Conservation (phyloP, 2,329 filamentous ascomycete genomes). For the Sphaerostilbella broomeana region DNA sequence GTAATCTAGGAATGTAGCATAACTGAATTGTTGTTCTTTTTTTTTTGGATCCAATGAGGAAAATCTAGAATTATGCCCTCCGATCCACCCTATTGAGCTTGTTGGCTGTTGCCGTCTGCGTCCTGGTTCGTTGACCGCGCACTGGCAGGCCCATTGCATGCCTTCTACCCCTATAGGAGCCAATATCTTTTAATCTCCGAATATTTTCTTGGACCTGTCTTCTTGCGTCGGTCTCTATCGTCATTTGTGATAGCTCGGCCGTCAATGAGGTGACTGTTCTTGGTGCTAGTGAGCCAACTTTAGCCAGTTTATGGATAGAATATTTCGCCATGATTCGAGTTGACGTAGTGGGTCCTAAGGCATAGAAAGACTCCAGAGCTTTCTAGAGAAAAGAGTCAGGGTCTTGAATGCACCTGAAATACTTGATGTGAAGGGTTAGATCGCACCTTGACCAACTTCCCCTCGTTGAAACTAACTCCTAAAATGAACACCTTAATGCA, state of each 20-base stretch:
- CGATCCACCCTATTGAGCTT: slow-evolving; percentile 54
- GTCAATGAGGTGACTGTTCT: slow-evolving; percentile 77
- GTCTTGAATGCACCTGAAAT: too few relatives aligned
- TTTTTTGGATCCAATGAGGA: too few relatives aligned
- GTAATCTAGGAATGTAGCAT: too few relatives aligned
- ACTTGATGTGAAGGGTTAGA: too few relatives aligned
- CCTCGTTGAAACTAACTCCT: slow-evolving; percentile 78
- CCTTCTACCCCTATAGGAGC: slow-evolving; percentile 77
- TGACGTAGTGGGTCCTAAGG: slow-evolving; percentile 65
- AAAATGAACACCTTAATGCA: slow-evolving; percentile 68
- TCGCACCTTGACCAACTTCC: slow-evolving; percentile 71
- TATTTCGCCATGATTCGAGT: slow-evolving; percentile 78
- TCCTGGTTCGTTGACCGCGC: slow-evolving; percentile 81
- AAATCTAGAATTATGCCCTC: slow-evolving; percentile 22
- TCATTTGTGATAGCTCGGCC: slow-evolving; percentile 82
- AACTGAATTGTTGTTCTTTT: too few relatives aligned
- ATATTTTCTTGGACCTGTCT: slow-evolving; percentile 80
- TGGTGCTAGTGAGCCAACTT: slow-evolving; percentile 65
- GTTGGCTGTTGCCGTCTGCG: slow-evolving; percentile 56
- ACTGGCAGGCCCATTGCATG: slow-evolving; percentile 93
- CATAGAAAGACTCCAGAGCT: slow-evolving; percentile 80
- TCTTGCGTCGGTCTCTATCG: slow-evolving; percentile 82
- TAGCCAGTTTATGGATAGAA: slow-evolving; percentile 77
- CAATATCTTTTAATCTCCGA: slow-evolving; percentile 78
- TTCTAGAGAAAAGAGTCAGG: slow-evolving; percentile 38